These are phyloP conservation scores for Magnusiomyces suaveolens DNA, from an alignment of 1,139 yeast species.

Conservation along the genomic window DNA sequence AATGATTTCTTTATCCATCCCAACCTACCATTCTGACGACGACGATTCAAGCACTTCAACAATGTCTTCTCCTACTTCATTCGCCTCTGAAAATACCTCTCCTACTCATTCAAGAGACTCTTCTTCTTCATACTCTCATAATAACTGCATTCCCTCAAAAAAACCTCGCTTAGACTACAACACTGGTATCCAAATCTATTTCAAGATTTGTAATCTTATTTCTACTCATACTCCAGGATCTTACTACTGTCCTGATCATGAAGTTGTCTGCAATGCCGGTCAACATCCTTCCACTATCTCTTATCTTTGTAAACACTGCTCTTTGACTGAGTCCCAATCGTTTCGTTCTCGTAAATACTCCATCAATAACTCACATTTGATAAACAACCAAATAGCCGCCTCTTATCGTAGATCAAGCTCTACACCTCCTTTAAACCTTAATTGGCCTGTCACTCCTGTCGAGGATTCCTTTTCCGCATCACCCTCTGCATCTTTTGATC, in stretches of 20 bases:
- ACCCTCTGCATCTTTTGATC: no score
- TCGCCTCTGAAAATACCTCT: not conserved
- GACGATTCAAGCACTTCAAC: not conserved
- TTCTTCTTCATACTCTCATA: not conserved
- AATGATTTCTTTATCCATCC: not conserved
- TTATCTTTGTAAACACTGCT: not conserved
- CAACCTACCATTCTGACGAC: no score
- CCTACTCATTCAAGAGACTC: not conserved
- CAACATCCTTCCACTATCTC: constrained; percentile 4
- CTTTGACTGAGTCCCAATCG: not conserved
- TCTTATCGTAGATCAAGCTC: constrained; percentile 3
- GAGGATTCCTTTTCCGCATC: no score
- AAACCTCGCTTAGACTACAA: not conserved
- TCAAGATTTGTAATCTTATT: constrained; percentile 2
- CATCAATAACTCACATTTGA: not conserved
- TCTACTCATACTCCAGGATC: constrained; percentile 10
- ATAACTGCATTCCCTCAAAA: not conserved
- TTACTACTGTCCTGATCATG: constrained; percentile 10
- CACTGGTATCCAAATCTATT: not conserved
- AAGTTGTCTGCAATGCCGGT: constrained; percentile 10
- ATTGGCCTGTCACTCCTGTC: no score
- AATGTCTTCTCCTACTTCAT: not conserved
- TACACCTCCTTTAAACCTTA: constrained; percentile 10
- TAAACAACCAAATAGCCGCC: not conserved
- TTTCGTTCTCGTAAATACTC: no score